Evolutionary conservation across 2,329 filamentous ascomycete genomes (phyloP).

Genomic region (Aureobasidium uvarum): DNA sequence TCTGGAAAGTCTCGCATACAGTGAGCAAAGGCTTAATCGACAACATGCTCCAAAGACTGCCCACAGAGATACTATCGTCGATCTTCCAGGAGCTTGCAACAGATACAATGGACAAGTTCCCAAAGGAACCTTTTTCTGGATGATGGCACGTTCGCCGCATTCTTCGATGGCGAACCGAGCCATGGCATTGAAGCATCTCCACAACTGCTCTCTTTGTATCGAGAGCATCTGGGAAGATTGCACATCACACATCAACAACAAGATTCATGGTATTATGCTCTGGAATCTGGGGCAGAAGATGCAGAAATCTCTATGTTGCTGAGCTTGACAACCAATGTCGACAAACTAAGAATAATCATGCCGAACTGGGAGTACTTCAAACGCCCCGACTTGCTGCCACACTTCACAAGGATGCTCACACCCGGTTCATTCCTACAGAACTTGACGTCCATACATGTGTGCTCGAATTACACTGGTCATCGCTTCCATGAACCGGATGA

Average conservation of each 20-base stretch:
- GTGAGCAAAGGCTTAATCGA: not conserved
- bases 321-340: not conserved
- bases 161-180: not conserved
- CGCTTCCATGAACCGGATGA: not conserved
- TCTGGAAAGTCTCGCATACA: not conserved
- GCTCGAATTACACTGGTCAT: not conserved
- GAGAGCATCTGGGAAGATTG: not conserved
- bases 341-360: not conserved
- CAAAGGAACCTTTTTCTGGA: not conserved
- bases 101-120: not conserved
- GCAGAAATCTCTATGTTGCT: slow-evolving; percentile 2
- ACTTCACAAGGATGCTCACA: not conserved
- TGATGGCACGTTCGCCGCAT: not conserved
- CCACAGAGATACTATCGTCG: not conserved
- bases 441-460: not conserved
- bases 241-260: not conserved
- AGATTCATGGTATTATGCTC: not conserved
- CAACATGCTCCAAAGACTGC: not conserved
- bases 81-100: not conserved
- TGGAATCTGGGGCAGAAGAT: not conserved
- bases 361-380: slow-evolving; percentile 4
- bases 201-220: not conserved
- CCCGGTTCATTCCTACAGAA: not conserved
- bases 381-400: not conserved
- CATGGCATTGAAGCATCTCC: not conserved